These are phyloP conservation scores for Ailanthus altissimus DNA, from an alignment of 345 rosid genomes.

Conservation along the genomic window DNA sequence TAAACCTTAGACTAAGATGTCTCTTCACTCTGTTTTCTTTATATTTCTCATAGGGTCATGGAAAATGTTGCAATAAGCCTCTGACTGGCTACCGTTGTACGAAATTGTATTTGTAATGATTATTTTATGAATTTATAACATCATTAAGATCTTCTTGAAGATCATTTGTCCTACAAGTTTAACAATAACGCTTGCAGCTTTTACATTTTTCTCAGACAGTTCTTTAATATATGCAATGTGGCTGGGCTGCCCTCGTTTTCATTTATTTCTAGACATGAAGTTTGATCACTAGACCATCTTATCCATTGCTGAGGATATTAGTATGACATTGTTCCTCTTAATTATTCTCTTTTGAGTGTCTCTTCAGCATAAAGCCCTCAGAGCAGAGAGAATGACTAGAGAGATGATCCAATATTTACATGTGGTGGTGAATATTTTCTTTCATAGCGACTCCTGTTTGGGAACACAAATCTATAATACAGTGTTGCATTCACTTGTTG, in stretches of 20 bases:
- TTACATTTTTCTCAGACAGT: neutral
- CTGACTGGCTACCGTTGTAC: neutral
- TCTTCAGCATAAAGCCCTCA: slow-evolving; percentile 71
- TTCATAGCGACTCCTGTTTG: slow-evolving; percentile 32
- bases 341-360: neutral
- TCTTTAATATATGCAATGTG: neutral
- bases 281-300: neutral
- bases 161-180: neutral
- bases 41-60: neutral
- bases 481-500: slow-evolving; percentile 63
- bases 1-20: neutral
- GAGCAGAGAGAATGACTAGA: slow-evolving; percentile 71
- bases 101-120: neutral
- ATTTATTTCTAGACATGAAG: neutral
- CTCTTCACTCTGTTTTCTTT: neutral
- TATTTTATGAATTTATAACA: neutral
- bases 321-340: slow-evolving; percentile 8
- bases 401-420: slow-evolving; percentile 58
- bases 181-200: neutral
- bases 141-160: too few relatives aligned
- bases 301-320: neutral
- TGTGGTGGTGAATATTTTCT: slow-evolving; percentile 47
- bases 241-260: neutral
- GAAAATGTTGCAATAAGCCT: neutral
- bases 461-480: slow-evolving; percentile 54